These are phyloP conservation scores for Backusella sp. DNA, from an alignment of 192 early-diverging fungal species.

Conservation along the genomic window DNA sequence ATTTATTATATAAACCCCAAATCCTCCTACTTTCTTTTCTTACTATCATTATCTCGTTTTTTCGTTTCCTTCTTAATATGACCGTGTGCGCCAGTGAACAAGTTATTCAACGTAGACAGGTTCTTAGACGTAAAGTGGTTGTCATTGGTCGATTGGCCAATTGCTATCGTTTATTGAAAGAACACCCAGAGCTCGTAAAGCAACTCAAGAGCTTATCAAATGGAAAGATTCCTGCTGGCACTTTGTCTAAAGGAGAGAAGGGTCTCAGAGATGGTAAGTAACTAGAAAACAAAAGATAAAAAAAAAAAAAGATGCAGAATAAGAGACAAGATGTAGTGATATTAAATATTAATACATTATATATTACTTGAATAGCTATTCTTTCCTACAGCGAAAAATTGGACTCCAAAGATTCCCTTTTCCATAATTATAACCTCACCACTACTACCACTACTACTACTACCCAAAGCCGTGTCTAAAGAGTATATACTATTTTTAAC, in stretches of 20 bases:
- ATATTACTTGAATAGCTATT: constrained; percentile 1
- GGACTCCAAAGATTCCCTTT: background rate
- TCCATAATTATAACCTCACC: background rate
- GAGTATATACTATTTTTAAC: constrained; percentile 4
- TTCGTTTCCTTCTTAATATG: background rate
- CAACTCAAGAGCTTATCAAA: background rate
- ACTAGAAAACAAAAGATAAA: background rate
- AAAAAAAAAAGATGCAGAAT: background rate
- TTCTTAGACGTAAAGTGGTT: background rate
- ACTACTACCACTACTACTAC: background rate
- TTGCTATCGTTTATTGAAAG: constrained; percentile 1
- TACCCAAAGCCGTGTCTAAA: background rate
- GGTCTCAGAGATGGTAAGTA: constrained; percentile 1
- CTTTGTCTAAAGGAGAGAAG: background rate
- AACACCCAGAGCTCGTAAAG: background rate
- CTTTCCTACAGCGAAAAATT: background rate
- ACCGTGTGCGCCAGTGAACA: background rate
- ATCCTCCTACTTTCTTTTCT: background rate
- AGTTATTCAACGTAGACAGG: background rate
- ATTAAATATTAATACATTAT: background rate
- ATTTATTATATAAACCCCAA: background rate
- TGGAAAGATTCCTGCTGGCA: background rate
- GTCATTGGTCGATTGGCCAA: constrained; percentile 1
- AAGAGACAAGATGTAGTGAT: background rate
- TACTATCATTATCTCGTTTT: background rate